Evolutionary conservation across 2,329 filamentous ascomycete species (phyloP).

Genomic region (Nothopassalora personata): DNA sequence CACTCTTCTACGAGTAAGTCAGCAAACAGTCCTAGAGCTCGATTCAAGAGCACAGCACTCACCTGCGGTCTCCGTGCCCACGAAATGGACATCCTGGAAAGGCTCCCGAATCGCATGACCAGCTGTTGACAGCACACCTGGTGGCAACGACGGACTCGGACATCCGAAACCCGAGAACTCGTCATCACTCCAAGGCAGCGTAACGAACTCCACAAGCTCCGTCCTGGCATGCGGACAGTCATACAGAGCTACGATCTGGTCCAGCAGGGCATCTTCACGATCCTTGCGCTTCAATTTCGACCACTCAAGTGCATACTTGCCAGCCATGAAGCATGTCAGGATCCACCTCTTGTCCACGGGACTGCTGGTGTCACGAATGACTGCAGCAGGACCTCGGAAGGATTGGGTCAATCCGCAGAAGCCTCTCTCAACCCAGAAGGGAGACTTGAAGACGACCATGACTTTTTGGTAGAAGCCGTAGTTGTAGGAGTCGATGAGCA

Average conservation of each 20-base stretch:
- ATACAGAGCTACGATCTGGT: conserved; percentile 32
- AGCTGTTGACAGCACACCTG: conserved; percentile 14
- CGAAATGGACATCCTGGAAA: conserved; percentile 45
- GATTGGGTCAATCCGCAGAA: conserved; percentile 44
- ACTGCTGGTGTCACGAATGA: conserved; percentile 42
- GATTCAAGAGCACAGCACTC: background rate
- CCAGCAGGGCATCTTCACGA: conserved; percentile 29
- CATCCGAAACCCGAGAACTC: conserved; percentile 21
- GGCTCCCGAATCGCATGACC: conserved; percentile 13
- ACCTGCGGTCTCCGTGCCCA: conserved; percentile 47
- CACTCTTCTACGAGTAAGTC: conserved; percentile 35
- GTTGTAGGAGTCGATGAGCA: conserved; percentile 32
- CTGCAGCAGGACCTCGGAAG: conserved; percentile 41
- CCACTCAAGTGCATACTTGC: conserved; percentile 33
- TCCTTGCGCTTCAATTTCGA: conserved; percentile 21
- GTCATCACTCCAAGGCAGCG: conserved; percentile 29
- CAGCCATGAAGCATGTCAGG: conserved; percentile 40
- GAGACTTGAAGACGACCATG: conserved; percentile 41
- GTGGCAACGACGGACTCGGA: conserved; percentile 17
- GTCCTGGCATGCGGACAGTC: conserved; percentile 13
- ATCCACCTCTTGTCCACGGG: conserved; percentile 15
- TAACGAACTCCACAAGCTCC: conserved; percentile 24
- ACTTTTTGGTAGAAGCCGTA: conserved; percentile 50
- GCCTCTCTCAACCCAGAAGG: conserved; percentile 43
- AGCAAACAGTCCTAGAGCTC: background rate